phyloP scores from a whole-genome alignment of 2,329 filamentous ascomycete species.

The Colletotrichum orbiculare region DNA sequence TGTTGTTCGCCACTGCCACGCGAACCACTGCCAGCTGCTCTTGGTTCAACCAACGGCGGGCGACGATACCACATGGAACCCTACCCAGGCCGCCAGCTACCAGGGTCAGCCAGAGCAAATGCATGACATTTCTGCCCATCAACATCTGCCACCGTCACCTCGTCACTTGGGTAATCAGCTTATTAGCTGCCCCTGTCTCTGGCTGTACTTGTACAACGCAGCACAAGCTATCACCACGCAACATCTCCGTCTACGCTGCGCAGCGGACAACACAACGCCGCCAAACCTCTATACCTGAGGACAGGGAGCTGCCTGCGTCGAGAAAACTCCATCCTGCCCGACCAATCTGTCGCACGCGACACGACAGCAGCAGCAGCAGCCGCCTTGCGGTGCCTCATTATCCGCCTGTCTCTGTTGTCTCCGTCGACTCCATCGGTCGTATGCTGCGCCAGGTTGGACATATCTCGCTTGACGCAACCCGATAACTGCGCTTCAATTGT shows the following conservation, averaged over 20 bases:
- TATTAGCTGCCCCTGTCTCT: constrained; percentile 3
- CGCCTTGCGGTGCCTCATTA: constrained; percentile 4
- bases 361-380: constrained; percentile 5
- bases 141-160: constrained; percentile 13
- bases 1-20: neutral
- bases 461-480: constrained; percentile 15
- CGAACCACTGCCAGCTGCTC: neutral
- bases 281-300: neutral
- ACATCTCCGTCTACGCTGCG: too few relatives aligned
- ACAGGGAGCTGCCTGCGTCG: constrained; percentile 10
- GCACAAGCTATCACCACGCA: neutral
- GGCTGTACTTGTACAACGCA: neutral
- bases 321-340: neutral
- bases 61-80: neutral
- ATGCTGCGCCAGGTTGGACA: constrained; percentile 19
- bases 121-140: constrained; percentile 32
- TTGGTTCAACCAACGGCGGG: neutral
- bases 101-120: constrained; percentile 17
- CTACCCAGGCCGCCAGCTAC: neutral
- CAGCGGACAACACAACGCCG: neutral
- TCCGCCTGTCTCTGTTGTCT: neutral
- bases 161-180: too few relatives aligned
- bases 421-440: too few relatives aligned
- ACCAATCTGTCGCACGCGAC: constrained; percentile 6
- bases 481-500: constrained; percentile 13